Conservation (phyloP, 2,329 filamentous ascomycete species). For the Fusarium robinianum region DNA sequence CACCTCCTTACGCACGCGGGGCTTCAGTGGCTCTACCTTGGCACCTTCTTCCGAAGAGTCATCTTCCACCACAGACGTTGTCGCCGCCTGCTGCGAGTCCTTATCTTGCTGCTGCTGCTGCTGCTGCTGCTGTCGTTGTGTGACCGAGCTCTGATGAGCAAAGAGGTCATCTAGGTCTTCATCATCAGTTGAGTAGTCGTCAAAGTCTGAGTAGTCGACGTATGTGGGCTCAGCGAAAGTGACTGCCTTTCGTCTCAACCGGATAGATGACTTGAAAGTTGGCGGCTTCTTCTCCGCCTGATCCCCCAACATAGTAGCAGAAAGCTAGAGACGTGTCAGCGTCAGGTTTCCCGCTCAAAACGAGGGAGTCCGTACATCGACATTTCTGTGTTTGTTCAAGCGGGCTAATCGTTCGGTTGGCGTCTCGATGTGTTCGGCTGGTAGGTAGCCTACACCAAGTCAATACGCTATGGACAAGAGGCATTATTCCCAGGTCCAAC, state of each 20-base stretch:
- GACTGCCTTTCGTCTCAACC: constrained; percentile 83
- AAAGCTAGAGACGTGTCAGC: constrained; percentile 50
- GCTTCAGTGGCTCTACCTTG: constrained; percentile 60
- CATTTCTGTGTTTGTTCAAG: constrained; percentile 96
- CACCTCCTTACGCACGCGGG: constrained; percentile 49
- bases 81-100: constrained; percentile 36
- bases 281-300: constrained; percentile 78
- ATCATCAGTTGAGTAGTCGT: constrained; percentile 85
- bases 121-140: constrained; percentile 35
- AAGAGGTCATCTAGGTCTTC: constrained; percentile 55
- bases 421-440: constrained; percentile 97
- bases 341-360: neutral
- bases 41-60: constrained; percentile 55
- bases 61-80: constrained; percentile 38
- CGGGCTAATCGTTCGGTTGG: constrained; percentile 92
- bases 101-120: constrained; percentile 40
- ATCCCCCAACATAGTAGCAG: constrained; percentile 66
- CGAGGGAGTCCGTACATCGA: constrained; percentile 70
- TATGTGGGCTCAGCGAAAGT: constrained; percentile 85
- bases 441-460: constrained; percentile 74
- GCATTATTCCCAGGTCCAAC: constrained; percentile 23
- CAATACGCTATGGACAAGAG: constrained; percentile 26
- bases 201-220: constrained; percentile 83
- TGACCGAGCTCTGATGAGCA: constrained; percentile 39
- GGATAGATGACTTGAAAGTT: constrained; percentile 76